Evolutionary conservation across 2,329 filamentous ascomycete species (phyloP).

Genomic region (Penicillium olsonii): DNA sequence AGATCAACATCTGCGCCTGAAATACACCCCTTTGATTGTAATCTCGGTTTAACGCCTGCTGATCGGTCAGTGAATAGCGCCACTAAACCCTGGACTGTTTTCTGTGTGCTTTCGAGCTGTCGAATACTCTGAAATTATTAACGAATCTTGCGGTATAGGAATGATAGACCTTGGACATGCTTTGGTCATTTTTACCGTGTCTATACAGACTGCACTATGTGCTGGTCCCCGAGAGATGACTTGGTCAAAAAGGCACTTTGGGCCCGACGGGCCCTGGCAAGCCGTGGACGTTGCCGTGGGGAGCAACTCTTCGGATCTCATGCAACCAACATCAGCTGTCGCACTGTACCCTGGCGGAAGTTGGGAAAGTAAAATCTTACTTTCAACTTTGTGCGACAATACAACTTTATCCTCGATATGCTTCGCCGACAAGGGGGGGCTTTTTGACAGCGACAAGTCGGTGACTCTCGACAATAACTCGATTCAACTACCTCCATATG

Average conservation of each 20-base stretch:
- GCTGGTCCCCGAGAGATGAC: neutral
- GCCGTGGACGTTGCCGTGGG: slow-evolving; percentile 16
- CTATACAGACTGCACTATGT: neutral
- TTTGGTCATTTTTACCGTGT: neutral
- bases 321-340: neutral
- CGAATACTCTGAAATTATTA: too few relatives aligned
- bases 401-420: slow-evolving; percentile 5
- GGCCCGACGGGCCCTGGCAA: slow-evolving; percentile 25
- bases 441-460: neutral
- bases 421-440: slow-evolving; percentile 2
- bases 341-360: slow-evolving; percentile 14
- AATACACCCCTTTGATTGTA: neutral
- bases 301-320: neutral
- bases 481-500: neutral
- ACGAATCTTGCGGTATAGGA: neutral
- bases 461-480: neutral
- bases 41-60: neutral
- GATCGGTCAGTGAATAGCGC: too few relatives aligned
- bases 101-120: too few relatives aligned
- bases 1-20: neutral
- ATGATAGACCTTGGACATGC: neutral
- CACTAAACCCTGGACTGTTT: too few relatives aligned
- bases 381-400: slow-evolving; percentile 3
- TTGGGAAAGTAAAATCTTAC: slow-evolving; percentile 8
- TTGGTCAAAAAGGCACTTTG: slow-evolving; percentile 10